Evolutionary conservation across 352 stramenopile genomes (phyloP), one percentile per base, ranked within the genome.

Genomic region (Pythium monospermum): DNA sequence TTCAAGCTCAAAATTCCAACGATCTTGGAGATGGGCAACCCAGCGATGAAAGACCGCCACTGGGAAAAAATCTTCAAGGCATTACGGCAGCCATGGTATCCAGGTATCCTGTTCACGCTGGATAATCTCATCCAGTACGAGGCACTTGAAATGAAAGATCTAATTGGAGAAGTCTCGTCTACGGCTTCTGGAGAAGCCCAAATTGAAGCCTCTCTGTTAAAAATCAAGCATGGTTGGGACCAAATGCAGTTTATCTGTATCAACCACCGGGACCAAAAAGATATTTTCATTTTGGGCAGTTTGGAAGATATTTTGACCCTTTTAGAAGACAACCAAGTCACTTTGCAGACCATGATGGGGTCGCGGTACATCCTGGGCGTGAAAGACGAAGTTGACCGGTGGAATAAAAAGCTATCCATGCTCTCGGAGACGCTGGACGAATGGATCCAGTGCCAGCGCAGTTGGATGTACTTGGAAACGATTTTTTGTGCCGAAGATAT

Each of bases 1-100:
- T 96, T 97, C 57, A 96, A 96, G 61, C 49, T 87, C 16, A 92
- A 94, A 46, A 83, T 98, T 23, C 89, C 93, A 6, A 89, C 90
- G 2, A 84, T 98, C 35, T 64, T 96, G 11, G 90, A 98, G 41
- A 72, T 98, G 12, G 84, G 93, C 5, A 97, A 96, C 40, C 80
- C 85, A 0, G 66, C 74, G 6, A 93, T 98, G 66, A 96, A 97
- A 67, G 89, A 96, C 39, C 85, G 93, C 1, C 94, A 98, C 66
- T 98, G 94, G 94, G 83, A 96, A 48, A 88, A 93, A 59, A 96
- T 98, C 27, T 96, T 97, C 62, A 92, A 96, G 55, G 74, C 83
- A 11, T 54, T 95, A 21, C 73, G 85, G 5, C 84, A 95, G 53
- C 81, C 84, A 19, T 96, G 82, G 77, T 94, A 95, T 48, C 83